Evolutionary conservation across 1,284 basidiomycete species (phyloP).

Genomic region (Cryptococcus amylolentus): DNA sequence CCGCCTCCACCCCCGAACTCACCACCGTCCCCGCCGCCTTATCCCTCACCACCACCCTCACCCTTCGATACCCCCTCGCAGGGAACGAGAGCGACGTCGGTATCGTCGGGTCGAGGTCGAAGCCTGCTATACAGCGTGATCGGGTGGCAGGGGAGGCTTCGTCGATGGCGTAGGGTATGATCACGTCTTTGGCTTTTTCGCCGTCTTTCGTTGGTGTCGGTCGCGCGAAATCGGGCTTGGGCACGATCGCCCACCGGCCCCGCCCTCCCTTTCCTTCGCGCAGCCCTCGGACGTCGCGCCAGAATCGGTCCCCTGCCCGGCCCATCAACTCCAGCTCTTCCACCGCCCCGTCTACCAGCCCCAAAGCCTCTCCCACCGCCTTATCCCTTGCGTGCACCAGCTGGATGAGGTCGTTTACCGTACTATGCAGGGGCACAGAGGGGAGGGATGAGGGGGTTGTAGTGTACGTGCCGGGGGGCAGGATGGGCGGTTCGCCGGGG

Average conservation of each 20-base stretch:
- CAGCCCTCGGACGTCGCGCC: constrained; percentile 28
- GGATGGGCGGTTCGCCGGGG: constrained; percentile 29
- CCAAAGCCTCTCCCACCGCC: constrained; percentile 39
- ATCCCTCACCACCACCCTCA: constrained; percentile 26
- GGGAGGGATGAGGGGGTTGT: constrained; percentile 17
- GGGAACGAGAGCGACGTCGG: constrained; percentile 35
- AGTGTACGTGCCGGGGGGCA: constrained; percentile 29
- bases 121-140: constrained; percentile 39
- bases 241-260: constrained; percentile 41
- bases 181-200: constrained; percentile 42
- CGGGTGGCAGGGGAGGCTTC: constrained; percentile 32
- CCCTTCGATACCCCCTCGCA: constrained; percentile 26
- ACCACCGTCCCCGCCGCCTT: constrained; percentile 6
- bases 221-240: constrained; percentile 42
- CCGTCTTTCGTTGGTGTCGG: constrained; percentile 2
- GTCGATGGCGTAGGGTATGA: constrained; percentile 48
- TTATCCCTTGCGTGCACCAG: constrained; percentile 35
- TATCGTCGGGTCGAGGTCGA: constrained; percentile 42
- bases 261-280: constrained; percentile 23
- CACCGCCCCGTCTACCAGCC: constrained; percentile 42
- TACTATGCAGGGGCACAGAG: constrained; percentile 9
- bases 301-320: constrained; percentile 31
- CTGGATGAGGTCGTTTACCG: constrained; percentile 31
- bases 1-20: constrained; percentile 11
- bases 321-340: constrained; percentile 38